Percentiles rank a stretch among this genome's conserved stretches.
Evolutionary conservation across 2,329 filamentous ascomycete species (phyloP).

Genomic region (Gliomastix tumulicola): DNA sequence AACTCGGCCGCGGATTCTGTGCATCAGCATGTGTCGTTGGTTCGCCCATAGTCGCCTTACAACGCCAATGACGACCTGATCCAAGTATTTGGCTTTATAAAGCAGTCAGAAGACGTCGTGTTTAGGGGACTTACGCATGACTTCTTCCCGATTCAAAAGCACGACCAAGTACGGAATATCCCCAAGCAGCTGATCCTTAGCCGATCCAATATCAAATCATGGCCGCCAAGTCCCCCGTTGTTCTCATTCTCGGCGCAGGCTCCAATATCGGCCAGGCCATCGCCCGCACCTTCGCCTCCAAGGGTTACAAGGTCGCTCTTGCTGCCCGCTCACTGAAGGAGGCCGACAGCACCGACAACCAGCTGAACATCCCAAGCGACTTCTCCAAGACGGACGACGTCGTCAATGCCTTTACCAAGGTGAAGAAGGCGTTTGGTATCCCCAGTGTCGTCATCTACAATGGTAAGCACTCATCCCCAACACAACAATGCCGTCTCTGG

Average conservation of each 20-base stretch:
- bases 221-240: conserved; percentile 2
- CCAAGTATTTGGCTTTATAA: not conserved
- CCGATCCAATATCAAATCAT: not conserved
- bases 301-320: conserved; percentile 15
- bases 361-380: conserved; percentile 27
- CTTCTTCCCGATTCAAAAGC: not conserved
- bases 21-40: not conserved
- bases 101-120: not conserved
- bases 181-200: not conserved
- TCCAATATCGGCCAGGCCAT: conserved; percentile 13
- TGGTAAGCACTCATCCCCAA: conserved; percentile 9
- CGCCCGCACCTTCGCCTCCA: conserved; percentile 12
- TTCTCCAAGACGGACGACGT: conserved; percentile 20
- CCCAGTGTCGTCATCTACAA: conserved; percentile 15
- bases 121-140: not conserved
- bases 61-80: not conserved
- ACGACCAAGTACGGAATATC: not conserved
- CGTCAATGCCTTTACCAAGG: conserved; percentile 7
- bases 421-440: conserved; percentile 9
- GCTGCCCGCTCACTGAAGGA: conserved; percentile 13
- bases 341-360: conserved; percentile 9
- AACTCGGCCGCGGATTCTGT: not conserved
- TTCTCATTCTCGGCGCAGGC: conserved; percentile 17
- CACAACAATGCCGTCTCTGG: conserved; percentile 1
- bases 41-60: not conserved